Base-by-base conservation (phyloP, 2,329 filamentous ascomycete species). In the Xylariales sp. region DNA sequence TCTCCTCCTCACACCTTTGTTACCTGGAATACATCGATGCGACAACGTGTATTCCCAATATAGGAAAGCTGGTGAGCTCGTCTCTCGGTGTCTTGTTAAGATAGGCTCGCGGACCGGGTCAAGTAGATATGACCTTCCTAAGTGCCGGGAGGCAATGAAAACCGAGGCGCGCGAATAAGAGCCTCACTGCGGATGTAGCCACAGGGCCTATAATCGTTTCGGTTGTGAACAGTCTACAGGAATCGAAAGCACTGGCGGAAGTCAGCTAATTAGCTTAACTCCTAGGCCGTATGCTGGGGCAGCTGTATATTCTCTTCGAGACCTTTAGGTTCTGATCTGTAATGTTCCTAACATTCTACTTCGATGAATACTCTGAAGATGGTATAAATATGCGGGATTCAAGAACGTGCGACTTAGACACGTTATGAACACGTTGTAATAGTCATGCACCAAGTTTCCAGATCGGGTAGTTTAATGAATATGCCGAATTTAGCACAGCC, bases 391-490 rank as follows among this genome's bases (percentile, higher is more conserved):
- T 10, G 12, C 36, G 8, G 36, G 9, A 30, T 36, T 36, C 18
- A 50, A 43, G 18, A 23, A 16, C 49, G 46, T 32, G 28, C 28
- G 39, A 48, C 63, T 56, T 36, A 16, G 23, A 5, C 7, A 12
- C 48, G 63, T 60, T 50, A 10, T 65, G 63, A 56, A 65, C 63
- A 65, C 63, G 63, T 65, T 56, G 56, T 65, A 14, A 43, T 43
- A 43, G 36, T 30, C 57, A 52, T 39, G 18, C 36, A 16, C 23
- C 57, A 32, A 50, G 23, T 39, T 65, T 49, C 62, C 62, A 18
- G 9, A 64, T 59, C 18, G 30, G 39, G 56, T 10, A 61, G 43
- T 23, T 45, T 45, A 50, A 57, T 45, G n/a, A 46, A 46, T 46
- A 30, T 56, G 52, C 52, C 57, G 57, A 43, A 23, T 41, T 36